Evolutionary conservation across 2,329 filamentous ascomycete genomes (phyloP), one percentile per base, ranked within the genome.

Genomic region (Cercospora sp.): DNA sequence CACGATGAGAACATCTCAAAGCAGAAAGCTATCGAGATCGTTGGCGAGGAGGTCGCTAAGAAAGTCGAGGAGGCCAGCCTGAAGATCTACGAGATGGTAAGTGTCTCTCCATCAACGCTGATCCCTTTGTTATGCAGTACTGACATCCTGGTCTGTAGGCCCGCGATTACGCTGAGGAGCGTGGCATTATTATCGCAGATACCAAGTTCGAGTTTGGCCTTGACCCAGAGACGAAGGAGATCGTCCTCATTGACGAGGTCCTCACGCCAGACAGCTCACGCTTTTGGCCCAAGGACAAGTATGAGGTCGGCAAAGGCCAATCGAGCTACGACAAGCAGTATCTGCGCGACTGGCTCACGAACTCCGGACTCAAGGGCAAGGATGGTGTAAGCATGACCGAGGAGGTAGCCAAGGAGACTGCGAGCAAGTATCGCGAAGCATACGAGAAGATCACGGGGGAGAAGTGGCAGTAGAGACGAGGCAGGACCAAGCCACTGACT

Each of bases 1-100:
- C 90, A 95, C 78, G 90, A 97, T 79, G 91, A 94, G 81, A 97
- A 97, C 81, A 97, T 97, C 74, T 87, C 88, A 66, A 90, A 89
- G 0, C 88, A 89, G 64, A 81, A 88, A 75, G 87, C 87, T 6
- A 81, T 80, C 62, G 81, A 85, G 74, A 87, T 93, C 73, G 85
- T 92, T 6, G 90, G 91, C 64, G 84, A 86, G 60, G 83, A 84
- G 58, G 87, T 91, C 74, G 91, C 90, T 5, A 81, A 82, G 26
- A 85, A 84, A 69, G 88, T 94, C 69, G 89, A 91, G 78, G 81
- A 86, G 70, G 83, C 92, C 13, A 86, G 88, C 8, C 77, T 93
- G 58, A 77, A 84, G 67, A 83, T 92, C 40, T 94, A 93, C 83
- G 82, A 83, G 63, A 78, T 80, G 16, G 84, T 84, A 10, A 79